Base-by-base conservation (phyloP, 2,329 filamentous ascomycete genomes). In the Pseudogymnoascus sp. region DNA sequence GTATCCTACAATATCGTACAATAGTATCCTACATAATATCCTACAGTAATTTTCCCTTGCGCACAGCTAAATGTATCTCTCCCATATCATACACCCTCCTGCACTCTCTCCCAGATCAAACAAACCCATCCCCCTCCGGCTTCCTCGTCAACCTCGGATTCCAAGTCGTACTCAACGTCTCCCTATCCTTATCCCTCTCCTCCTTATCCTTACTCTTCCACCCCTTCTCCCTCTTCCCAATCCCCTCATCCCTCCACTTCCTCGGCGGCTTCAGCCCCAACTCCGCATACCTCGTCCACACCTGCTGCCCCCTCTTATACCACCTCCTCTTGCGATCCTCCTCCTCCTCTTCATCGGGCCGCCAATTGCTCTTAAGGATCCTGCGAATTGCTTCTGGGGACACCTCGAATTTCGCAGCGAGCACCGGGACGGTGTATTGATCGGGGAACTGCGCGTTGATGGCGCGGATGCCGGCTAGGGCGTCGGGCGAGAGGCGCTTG, bases 401-500 rank as follows among this genome's bases (percentile, higher is more conserved):
- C n/a, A 97, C 80, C 73, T 92, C 81, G 75, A 97, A 99, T 69
- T 91, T 85, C 1, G 85, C 72, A 0, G 93, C 85, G 12, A 97
- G 84, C 35, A 85, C 81, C 14, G 81, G 75, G 0, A 89, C 95
- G 3, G 88, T 89, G 77, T 92, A 97, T 63, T 82, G 80, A 2
- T 88, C 82, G 0, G 93, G 91, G 66, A 91, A 88, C 69, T 91
- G 86, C 25, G 82, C 78, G 74, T 97, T 85, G 35, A 99, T 79
- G 18, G 90, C 87, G 44, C 92, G 86, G 69, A 99, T 96, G 44
- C 92, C 92, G n/a, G 90, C 87, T 33, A 97, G 79, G 0, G 92
- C 91, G 74, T 97, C 93, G 0, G 94, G 94, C 0, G 94, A 97
- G 8, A 99, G 82, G 64, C 87, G 87, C 75, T 96, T 97, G 59